Conservation (phyloP, 2,329 filamentous ascomycete genomes). For the Pezicula neosporulosa region DNA sequence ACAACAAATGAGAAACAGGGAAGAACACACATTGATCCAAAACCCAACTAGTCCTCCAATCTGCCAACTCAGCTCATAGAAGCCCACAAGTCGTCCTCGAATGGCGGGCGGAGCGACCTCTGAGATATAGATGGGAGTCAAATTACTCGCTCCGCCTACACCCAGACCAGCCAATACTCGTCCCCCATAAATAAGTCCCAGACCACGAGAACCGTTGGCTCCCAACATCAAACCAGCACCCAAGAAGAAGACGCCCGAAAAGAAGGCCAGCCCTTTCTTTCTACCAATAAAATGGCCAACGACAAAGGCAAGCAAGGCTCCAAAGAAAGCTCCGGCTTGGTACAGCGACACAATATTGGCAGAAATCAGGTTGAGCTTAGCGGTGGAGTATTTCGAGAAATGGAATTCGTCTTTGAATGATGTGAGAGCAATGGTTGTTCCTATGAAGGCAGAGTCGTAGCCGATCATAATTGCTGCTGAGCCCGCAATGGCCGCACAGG, state of each 20-base stretch:
- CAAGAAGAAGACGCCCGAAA: slow-evolving; percentile 61
- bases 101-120: slow-evolving; percentile 60
- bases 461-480: slow-evolving; percentile 56
- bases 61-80: slow-evolving; percentile 66
- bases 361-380: slow-evolving; percentile 54
- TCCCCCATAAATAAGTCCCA: slow-evolving; percentile 60
- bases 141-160: slow-evolving; percentile 59
- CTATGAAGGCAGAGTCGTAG: slow-evolving; percentile 72
- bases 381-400: slow-evolving; percentile 45
- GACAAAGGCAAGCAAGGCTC: slow-evolving; percentile 65
- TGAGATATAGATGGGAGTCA: slow-evolving; percentile 60
- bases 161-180: slow-evolving; percentile 62
- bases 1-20: no score
- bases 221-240: slow-evolving; percentile 73
- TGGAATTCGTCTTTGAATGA: slow-evolving; percentile 69
- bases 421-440: slow-evolving; percentile 67
- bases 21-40: slow-evolving; percentile 49
- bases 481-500: slow-evolving; percentile 49
- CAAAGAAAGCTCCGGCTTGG: slow-evolving; percentile 82
- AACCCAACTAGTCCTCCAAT: slow-evolving; percentile 61
- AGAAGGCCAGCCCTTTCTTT: slow-evolving; percentile 59
- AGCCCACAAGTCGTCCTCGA: slow-evolving; percentile 60
- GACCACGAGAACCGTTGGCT: slow-evolving; percentile 54
- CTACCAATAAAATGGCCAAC: slow-evolving; percentile 66
- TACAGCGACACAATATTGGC: slow-evolving; percentile 79